Evolutionary conservation across 2,329 filamentous ascomycete species (phyloP), one percentile per base, ranked within the genome.

Genomic region (Sclerotinia trifoliorum): DNA sequence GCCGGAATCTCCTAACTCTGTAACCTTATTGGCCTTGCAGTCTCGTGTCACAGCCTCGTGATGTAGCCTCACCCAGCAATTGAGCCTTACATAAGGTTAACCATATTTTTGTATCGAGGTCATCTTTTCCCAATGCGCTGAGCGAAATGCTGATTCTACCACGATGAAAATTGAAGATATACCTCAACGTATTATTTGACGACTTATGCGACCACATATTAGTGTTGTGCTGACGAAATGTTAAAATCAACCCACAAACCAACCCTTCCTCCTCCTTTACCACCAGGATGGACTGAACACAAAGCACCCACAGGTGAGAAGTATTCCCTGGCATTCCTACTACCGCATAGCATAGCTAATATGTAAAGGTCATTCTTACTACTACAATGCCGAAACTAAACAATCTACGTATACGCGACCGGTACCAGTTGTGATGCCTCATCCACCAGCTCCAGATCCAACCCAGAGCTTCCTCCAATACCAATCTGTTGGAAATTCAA

Each of bases 251-350:
- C 91, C n/a, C 88, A 94, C 79, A 87, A 86, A 70, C 83, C 87
- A 29, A 84, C 85, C 13, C 63, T 70, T 29, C 72, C 68, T 17
- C 83, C 86, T 57, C 87, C 91, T 48, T 83, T 97, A 0, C 90
- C 89, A 39, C 83, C 89, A 55, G 93, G 92, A 71, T 97, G 94
- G 94, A 92, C 91, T n/a, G 92, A 96, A 79, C 93, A 97, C 80
- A 94, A 89, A 80, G 93, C 94, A 65, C 94, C 93, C 7, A 90
- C 90, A 63, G 87, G 66, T 68, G 56, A 8, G 42, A 46, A 55
- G 6, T 49, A 21, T n/a, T 49, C 19, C 5, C 19, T 32, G 0
- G 48, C 4, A 19, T 24, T 4, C 39, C 39, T 17, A 42, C 39
- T 2, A 17, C 21, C 52, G 44, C 8, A 17, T 24, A 65, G 44